Evolutionary conservation across 2,329 filamentous ascomycete genomes (phyloP), one percentile per base, ranked within the genome.

Genomic region (Alternaria panax): DNA sequence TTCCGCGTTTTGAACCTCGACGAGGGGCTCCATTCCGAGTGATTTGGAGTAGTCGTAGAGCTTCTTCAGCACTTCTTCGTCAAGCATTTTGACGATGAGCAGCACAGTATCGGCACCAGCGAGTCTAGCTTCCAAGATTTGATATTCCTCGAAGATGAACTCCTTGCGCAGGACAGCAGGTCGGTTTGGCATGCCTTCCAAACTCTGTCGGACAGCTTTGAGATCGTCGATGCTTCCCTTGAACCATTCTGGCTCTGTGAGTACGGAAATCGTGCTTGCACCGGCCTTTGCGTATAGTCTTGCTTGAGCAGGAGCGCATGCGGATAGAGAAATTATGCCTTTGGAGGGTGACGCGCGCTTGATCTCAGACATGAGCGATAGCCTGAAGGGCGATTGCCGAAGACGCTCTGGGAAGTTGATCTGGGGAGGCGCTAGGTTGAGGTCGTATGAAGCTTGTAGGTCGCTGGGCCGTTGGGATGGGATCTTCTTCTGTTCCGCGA

Each of bases 171-270:
- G 82, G 12, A 99, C 87, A 2, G 94, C 96, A 3, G 95, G 96
- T 52, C 95, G 87, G 75, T 97, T 96, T 1, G 92, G 90, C 89
- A 99, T 93, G 12, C 91, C 90, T 69, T 93, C 88, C n/a, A 99
- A 82, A 48, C 92, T 93, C 78, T 94, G 91, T 43, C 95, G 88
- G 28, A 98, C 95, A 32, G 90, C 88, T 60, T 91, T 88, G 54
- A 99, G 82, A 75, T 99, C 95, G 59, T 99, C 94, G 61, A 99
- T 93, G 78, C 91, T 96, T 47, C 95, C 95, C 81, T 97, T 98
- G 84, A 99, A 99, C 95, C 95, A 99, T 74, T 98, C 91, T 0
- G 96, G 95, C 79, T 99, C 95, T 0, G 95, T 99, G 46, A 99
- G 86, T n/a, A 99, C 95, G 1, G 95, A 98, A 67, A 99, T 99